Percentiles rank a stretch among this genome's conserved stretches.
phyloP scores from a whole-genome alignment of 768 basidiomycete genomes.

The Mycena filopes region DNA sequence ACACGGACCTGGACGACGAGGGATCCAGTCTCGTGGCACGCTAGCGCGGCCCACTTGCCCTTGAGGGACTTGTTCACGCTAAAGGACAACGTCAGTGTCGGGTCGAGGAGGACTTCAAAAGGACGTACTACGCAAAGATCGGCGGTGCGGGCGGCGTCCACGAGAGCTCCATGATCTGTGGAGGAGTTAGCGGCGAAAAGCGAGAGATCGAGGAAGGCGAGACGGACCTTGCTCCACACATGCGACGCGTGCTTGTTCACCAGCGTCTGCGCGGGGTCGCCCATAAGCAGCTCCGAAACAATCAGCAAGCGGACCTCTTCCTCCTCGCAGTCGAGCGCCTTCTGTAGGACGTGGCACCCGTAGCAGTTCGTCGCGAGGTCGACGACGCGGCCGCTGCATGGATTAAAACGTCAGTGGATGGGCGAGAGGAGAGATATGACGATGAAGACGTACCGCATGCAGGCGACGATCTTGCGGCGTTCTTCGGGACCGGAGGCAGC shows the following conservation, averaged over 20 bases:
- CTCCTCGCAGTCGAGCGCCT: too few relatives aligned
- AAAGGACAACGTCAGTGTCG: not conserved
- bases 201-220: not conserved
- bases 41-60: slow-evolving; percentile 89
- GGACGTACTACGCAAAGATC: slow-evolving; percentile 85
- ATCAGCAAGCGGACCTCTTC: slow-evolving; percentile 64
- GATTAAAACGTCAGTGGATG: slow-evolving; percentile 6
- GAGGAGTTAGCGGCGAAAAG: not conserved
- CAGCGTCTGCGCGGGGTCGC: slow-evolving; percentile 85
- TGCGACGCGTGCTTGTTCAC: slow-evolving; percentile 92
- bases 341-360: too few relatives aligned
- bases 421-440: not conserved
- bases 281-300: slow-evolving; percentile 85
- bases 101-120: slow-evolving; percentile 50
- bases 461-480: not conserved
- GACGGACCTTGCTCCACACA: slow-evolving; percentile 83
- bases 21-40: slow-evolving; percentile 91
- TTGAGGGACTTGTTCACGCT: slow-evolving; percentile 90
- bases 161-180: too few relatives aligned
- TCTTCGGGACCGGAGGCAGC: too few relatives aligned
- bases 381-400: slow-evolving; percentile 82
- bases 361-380: slow-evolving; percentile 63
- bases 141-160: slow-evolving; percentile 90
- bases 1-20: slow-evolving; percentile 41
- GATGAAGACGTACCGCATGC: not conserved